Evolutionary conservation across 2,329 filamentous ascomycete species (phyloP).

Genomic region (Acrodontium crateriforme): DNA sequence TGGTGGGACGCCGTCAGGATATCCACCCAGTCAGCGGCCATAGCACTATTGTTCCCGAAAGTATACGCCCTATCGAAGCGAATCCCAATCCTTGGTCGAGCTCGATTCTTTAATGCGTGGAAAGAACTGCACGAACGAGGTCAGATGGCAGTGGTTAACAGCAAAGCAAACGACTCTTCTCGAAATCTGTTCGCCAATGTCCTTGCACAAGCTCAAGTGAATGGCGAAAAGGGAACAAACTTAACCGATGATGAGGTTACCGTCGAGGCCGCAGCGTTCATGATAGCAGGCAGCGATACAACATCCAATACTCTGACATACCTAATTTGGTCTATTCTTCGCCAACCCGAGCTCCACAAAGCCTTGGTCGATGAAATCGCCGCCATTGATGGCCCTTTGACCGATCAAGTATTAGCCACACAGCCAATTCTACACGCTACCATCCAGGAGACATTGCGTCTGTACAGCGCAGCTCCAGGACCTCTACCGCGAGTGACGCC

Average conservation of each 20-base stretch:
- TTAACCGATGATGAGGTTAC: constrained; percentile 7
- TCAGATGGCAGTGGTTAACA: constrained; percentile 7
- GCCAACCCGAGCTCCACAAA: constrained; percentile 6
- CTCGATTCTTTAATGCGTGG: constrained; percentile 6
- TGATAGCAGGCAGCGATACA: constrained; percentile 63
- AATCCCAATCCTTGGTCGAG: constrained; percentile 3
- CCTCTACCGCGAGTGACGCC: constrained; percentile 24
- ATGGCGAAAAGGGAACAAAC: constrained; percentile 6
- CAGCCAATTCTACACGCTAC: constrained; percentile 23
- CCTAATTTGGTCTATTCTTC: constrained; percentile 36
- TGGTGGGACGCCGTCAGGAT: constrained; percentile 13
- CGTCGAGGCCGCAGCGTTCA: constrained; percentile 10
- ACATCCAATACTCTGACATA: constrained; percentile 52
- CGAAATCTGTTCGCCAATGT: constrained; percentile 9
- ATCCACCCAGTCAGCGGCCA: constrained; percentile 11
- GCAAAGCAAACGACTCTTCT: constrained; percentile 3
- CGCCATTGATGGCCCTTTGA: constrained; percentile 1
- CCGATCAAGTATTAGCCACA: constrained; percentile 8
- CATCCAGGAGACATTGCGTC: constrained; percentile 26
- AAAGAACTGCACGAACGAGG: constrained; percentile 7
- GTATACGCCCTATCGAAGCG: constrained; percentile 3
- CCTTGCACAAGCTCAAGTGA: constrained; percentile 7
- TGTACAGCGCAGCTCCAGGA: constrained; percentile 24
- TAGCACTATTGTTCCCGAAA: constrained; percentile 5
- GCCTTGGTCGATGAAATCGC: constrained; percentile 9